Evolutionary conservation across 768 basidiomycete genomes (phyloP), one percentile per base, ranked within the genome.

Genomic region (Chalciporus sphaerocephalus): DNA sequence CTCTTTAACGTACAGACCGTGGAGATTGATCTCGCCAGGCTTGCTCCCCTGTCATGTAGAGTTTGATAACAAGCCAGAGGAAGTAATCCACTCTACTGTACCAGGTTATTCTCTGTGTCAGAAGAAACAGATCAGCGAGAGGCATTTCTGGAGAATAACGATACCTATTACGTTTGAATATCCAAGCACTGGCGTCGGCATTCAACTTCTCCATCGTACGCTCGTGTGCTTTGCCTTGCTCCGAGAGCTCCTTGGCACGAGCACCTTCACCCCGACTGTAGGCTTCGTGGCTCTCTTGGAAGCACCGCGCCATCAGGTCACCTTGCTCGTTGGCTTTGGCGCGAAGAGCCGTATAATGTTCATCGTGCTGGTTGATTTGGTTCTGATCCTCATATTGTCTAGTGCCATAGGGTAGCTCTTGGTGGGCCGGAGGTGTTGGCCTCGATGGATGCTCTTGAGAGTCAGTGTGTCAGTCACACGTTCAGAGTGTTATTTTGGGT

Each of bases 1-100:
- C 67, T 98, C 95, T 59, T 91, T 92, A 50, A 95, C 93, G 64
- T 90, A 95, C 4, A 98, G 69, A 2, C 92, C 94, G 59, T 97
- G 94, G 18, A 97, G 69, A 65, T 97, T 90, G 36, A 96, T 70
- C 62, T 92, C 87, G 2, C 85, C 87, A 0, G 75, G 75, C 47
- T 76, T 65, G 41, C 83, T 82, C 49, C 87, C 81, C 79, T 84
- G 57, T 51, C 1, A n/a, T 13, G 6, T 17, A 15, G 21, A 21
- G 16, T 17, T 32, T 40, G 10, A 40, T 32, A 33, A 10, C 2
- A 30, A 20, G 7, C 35, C 11, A 20, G 7, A 40, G 37, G 16
- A 0, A 16, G 4, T 5, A 6, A 4, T 20, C 24, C 30, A 23
- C 7, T 24, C 33, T 38, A 18, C 30, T 57, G 18, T 44, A 83